Percentiles rank a stretch among this genome's conserved stretches.
These are phyloP conservation scores for Aspergillus ochraceus DNA, from an alignment of 2,329 filamentous ascomycete genomes.

Conservation along the genomic window DNA sequence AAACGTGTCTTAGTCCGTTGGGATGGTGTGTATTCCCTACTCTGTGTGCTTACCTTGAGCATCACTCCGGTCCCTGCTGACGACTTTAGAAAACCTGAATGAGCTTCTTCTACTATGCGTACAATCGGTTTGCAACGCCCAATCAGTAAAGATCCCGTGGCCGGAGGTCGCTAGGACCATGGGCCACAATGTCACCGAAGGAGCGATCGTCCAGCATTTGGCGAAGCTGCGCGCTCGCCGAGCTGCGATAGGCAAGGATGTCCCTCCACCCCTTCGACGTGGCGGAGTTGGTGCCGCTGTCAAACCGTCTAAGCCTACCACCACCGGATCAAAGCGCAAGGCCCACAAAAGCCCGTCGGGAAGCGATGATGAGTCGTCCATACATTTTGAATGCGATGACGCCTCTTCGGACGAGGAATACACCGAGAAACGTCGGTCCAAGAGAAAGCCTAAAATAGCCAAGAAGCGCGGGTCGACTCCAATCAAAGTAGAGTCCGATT, in stretches of 20 bases:
- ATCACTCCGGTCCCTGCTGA: slow-evolving; percentile 12
- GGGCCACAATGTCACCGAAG: slow-evolving; percentile 42
- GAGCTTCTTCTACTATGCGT: slow-evolving; percentile 44
- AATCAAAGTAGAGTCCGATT: slow-evolving; percentile 12
- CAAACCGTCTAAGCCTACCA: slow-evolving; percentile 1
- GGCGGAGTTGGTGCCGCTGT: slow-evolving; percentile 23
- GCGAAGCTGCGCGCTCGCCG: slow-evolving; percentile 45
- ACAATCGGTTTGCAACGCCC: slow-evolving; percentile 41
- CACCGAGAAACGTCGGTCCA: not conserved
- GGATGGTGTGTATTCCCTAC: slow-evolving; percentile 35
- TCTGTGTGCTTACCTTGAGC: not conserved
- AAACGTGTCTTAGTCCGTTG: slow-evolving; percentile 44
- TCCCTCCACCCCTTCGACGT: slow-evolving; percentile 44
- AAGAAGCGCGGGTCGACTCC: not conserved
- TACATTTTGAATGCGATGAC: not conserved
- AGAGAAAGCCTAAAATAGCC: not conserved
- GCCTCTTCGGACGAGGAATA: slow-evolving; percentile 10
- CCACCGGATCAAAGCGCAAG: not conserved
- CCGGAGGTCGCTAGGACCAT: slow-evolving; percentile 39
- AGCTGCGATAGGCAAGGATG: slow-evolving; percentile 29
- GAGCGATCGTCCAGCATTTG: slow-evolving; percentile 49
- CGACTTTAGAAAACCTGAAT: slow-evolving; percentile 41
- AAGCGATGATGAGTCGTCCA: not conserved
- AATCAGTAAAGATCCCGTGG: slow-evolving; percentile 45
- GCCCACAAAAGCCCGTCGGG: not conserved